Evolutionary conservation across 805 yeast species (phyloP), one percentile per base, ranked within the genome.

Genomic region (Blastobotrys mokoenaii): DNA sequence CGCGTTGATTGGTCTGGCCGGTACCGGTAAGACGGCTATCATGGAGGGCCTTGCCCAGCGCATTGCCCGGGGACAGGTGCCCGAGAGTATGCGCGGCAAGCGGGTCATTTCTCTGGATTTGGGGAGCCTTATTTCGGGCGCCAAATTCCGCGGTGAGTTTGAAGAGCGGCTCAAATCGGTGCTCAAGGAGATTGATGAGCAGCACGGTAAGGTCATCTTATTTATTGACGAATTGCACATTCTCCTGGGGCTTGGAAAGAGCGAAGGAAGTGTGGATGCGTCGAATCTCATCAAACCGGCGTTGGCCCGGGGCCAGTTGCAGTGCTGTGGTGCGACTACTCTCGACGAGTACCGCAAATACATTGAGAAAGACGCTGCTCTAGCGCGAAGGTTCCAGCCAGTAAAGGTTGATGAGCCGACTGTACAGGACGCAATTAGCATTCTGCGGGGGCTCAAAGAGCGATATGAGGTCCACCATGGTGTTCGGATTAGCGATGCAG

Each of bases 401-500:
- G 95, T 90, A 27, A 59, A 77, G 47, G 81, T 90, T 32, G 79
- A 77, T 48, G 97, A 93, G 60, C 98, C 98, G 14, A 71, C 83
- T 3, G 96, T 89, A 2, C 80, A 83, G 49, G 97, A 90, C 62
- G 82, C 97, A 0, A 87, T 90, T 45, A 82, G 95, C 22, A 90
- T 90, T 49, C 69, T 93, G 48, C 77, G 98, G 59, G 98, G 98
- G 3, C 72, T 90, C 57, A 89, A 90, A 62, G 97, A 90, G 59
- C 76, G 84, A 50, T 90, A 90, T 62, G 98, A 90, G 60, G 96
- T 90, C 2, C 98, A 90, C 58, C 98, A 90, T 59, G 98, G 98
- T 67, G 98, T 90, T 6, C 77, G 96, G 51, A 86, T 90, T 48
- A 76, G 90, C 2, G 98, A 90, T 60, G 76, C 88, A 41, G 96